These are phyloP conservation scores for Coleophoma cylindrospora DNA, from an alignment of 2,329 filamentous ascomycete genomes.

Conservation along the genomic window DNA sequence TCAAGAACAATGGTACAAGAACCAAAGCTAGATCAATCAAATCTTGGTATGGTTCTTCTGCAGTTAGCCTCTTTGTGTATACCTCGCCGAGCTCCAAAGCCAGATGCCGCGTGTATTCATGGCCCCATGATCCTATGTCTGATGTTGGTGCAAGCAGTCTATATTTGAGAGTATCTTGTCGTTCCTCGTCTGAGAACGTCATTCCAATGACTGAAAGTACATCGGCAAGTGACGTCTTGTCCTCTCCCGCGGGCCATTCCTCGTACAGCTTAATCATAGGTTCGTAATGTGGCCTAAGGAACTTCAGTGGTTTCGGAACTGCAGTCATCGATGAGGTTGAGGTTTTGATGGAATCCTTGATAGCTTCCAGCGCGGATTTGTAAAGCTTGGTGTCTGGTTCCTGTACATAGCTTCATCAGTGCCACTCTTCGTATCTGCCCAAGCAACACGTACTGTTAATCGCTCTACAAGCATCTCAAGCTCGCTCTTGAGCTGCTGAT, in stretches of 20 bases:
- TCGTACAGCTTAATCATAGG: conserved; percentile 83
- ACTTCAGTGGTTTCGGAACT: conserved; percentile 96
- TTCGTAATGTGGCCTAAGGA: conserved; percentile 94
- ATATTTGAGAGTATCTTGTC: conserved; percentile 94
- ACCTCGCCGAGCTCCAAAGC: conserved; percentile 95
- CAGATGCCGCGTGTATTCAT: conserved; percentile 95
- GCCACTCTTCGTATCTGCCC: background rate
- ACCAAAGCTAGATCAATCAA: conserved; percentile 78
- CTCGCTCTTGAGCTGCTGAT: conserved; percentile 96
- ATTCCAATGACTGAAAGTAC: conserved; percentile 96
- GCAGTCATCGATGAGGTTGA: conserved; percentile 99
- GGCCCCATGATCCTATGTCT: conserved; percentile 95
- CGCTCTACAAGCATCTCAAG: conserved; percentile 97
- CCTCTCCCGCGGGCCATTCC: conserved; percentile 75
- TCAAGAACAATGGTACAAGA: conserved; percentile 89
- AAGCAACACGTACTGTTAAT: conserved; percentile 60
- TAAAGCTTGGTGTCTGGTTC: conserved; percentile 85
- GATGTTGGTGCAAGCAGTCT: conserved; percentile 82
- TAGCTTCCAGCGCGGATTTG: conserved; percentile 86
- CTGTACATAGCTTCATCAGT: conserved; percentile 38
- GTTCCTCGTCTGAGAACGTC: conserved; percentile 96
- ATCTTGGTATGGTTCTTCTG: conserved; percentile 79
- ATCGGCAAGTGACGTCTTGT: conserved; percentile 89
- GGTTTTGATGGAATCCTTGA: conserved; percentile 98
- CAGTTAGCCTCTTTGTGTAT: conserved; percentile 79